Evolutionary conservation across 306 rosid genomes (phyloP).

Genomic region (Rosa lucieae): DNA sequence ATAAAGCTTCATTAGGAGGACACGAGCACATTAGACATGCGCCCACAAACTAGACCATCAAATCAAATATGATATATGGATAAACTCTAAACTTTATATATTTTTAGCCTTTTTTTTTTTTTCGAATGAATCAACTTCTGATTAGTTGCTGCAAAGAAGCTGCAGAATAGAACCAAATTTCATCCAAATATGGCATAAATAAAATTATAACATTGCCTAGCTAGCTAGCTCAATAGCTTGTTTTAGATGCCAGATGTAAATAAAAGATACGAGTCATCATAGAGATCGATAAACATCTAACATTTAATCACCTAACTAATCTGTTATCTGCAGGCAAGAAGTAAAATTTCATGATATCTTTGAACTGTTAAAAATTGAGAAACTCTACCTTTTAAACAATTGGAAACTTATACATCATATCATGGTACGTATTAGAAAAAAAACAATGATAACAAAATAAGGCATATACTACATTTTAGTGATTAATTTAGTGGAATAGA

Average conservation of each 20-base stretch:
- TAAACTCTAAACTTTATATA: not conserved
- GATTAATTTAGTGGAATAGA: conserved; percentile 14
- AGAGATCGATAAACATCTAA: not conserved
- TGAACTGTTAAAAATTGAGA: not conserved
- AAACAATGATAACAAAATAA: not conserved
- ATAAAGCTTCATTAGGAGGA: no score
- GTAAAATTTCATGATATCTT: not conserved
- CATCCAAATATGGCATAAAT: not conserved
- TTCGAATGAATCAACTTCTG: not conserved
- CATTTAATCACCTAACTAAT: not conserved
- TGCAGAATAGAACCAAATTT: not conserved
- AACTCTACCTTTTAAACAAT: not conserved
- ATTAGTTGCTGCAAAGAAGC: not conserved
- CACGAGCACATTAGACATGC: not conserved
- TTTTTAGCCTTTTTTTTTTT: not conserved
- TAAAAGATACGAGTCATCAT: not conserved
- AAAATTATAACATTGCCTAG: not conserved
- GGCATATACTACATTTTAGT: not conserved
- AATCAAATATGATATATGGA: not conserved
- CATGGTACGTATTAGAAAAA: not conserved
- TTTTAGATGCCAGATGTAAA: not conserved
- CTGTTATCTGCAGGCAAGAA: not conserved
- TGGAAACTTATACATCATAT: not conserved
- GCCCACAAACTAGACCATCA: no score
- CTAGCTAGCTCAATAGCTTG: not conserved